Evolutionary conservation across 441 rosid species (phyloP).

Genomic region (Gossypium trilobum): DNA sequence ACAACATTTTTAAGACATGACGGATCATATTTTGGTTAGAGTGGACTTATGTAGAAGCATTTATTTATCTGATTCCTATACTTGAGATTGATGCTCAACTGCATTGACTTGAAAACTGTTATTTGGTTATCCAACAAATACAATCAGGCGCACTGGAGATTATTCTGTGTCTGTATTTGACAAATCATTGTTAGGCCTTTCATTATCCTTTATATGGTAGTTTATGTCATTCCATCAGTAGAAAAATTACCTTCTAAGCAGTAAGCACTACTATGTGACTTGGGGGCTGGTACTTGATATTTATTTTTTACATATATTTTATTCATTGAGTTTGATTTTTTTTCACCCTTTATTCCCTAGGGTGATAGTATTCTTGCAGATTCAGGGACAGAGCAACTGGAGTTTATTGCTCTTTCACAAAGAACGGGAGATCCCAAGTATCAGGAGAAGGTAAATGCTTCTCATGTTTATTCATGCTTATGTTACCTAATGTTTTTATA

Average conservation of each 20-base stretch:
- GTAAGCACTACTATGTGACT: neutral
- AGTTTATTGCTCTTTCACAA: conserved; percentile 95
- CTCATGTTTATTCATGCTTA: neutral
- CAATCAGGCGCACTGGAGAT: neutral
- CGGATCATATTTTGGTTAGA: neutral
- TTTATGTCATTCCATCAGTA: neutral
- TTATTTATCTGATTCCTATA: neutral
- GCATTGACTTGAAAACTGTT: conserved; percentile 5
- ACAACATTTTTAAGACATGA: neutral
- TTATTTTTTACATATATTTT: neutral
- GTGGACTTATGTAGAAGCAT: neutral
- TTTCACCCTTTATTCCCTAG: conserved; percentile 28
- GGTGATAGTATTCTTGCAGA: conserved; percentile 93
- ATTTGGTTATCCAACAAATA: neutral
- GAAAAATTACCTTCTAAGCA: neutral
- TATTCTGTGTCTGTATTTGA: neutral
- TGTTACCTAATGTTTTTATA: neutral
- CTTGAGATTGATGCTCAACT: neutral
- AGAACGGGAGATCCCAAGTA: conserved; percentile 95
- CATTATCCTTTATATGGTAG: neutral
- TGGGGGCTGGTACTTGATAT: neutral
- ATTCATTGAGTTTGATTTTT: neutral
- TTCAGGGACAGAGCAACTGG: conserved; percentile 95
- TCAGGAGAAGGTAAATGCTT: conserved; percentile 60
- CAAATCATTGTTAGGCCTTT: neutral